A percentile compares a stretch with the other conserved stretches of the same genome.
Evolutionary conservation across 164 flowering plant species (phyloP).

Genomic region (Saururus chinensis): DNA sequence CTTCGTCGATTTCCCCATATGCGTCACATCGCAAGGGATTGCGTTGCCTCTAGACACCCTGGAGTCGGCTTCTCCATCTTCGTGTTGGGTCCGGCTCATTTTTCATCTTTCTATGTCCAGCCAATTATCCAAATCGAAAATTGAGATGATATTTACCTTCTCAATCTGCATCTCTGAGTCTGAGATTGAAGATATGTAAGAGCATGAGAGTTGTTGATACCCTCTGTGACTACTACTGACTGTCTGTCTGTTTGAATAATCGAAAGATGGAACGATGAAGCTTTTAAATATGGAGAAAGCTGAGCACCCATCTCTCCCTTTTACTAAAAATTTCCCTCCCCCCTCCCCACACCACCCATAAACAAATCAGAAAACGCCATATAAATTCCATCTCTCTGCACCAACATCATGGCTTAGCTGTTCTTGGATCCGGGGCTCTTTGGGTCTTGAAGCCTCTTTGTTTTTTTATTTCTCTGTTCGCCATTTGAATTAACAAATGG

Average conservation of each 20-base stretch:
- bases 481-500: background rate
- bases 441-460: slow-evolving; percentile 34
- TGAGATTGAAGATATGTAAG: no score
- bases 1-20: background rate
- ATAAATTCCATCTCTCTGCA: slow-evolving; percentile 44
- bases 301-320: slow-evolving; percentile 18
- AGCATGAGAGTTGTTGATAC: no score
- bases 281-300: slow-evolving; percentile 15
- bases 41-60: background rate
- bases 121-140: background rate
- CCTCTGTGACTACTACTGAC: no score
- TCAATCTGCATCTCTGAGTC: background rate
- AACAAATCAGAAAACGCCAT: slow-evolving; percentile 37
- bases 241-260: background rate
- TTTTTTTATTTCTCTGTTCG: background rate
- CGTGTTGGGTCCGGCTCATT: background rate
- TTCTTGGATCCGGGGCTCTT: slow-evolving; percentile 71
- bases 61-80: background rate
- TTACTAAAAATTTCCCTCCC: slow-evolving; percentile 12
- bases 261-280: slow-evolving; percentile 12
- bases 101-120: background rate
- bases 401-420: slow-evolving; percentile 47
- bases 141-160: background rate
- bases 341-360: slow-evolving; percentile 15
- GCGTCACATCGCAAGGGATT: background rate